Base-by-base conservation (phyloP, 495 filamentous ascomycete species). In the Penicillium atrosanguineum region DNA sequence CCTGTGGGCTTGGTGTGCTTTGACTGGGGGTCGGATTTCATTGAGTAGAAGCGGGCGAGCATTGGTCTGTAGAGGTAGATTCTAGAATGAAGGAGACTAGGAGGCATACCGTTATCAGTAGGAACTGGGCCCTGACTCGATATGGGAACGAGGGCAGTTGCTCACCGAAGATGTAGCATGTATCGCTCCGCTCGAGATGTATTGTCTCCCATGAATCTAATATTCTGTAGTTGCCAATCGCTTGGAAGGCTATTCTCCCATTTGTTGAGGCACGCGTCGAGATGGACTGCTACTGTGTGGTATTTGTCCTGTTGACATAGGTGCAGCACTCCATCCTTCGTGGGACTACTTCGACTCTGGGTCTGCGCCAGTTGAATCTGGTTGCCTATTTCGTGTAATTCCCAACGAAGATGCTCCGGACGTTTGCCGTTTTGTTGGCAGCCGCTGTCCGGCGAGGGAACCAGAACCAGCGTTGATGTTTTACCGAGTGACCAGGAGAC, bases 401-500 rank as follows among this genome's bases (percentile, higher is more conserved):
- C 50, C 44, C 52, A 38, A 38, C 39, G 19, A 51, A 26, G 34
- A 12, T 9, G 15, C 20, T 45, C 31, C 7, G 44, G 9, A 8
- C 45, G 19, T 6, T 21, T 31, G 14, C 25, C 46, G 31, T 29
- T 34, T 26, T 47, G 44, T 34, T 43, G 21, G 29, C 44, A 46
- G 41, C 29, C 16, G 16, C 19, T 26, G 26, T 25, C 42, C 39
- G 50, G 44, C 18, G 46, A 51, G 9, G 55, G 57, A 16, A 64
- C 49, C 1, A 59, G 47, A 2, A 44, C 47, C n/a, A 53, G 46
- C 11, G 50, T 44, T 16, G 57, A 64, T 52, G 53, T 55, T 43
- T 47, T 60, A 19, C 61, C 56, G 7, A 64, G 57, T 36, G 61
- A 64, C 61, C 61, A 64, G 31, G 61, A 64, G 12, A 60, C 54